Percentiles rank a stretch among this genome's conserved stretches.
These are phyloP conservation scores for Aurantiochytrium sp. DNA, from an alignment of 108 stramenopile genomes.

Conservation along the genomic window DNA sequence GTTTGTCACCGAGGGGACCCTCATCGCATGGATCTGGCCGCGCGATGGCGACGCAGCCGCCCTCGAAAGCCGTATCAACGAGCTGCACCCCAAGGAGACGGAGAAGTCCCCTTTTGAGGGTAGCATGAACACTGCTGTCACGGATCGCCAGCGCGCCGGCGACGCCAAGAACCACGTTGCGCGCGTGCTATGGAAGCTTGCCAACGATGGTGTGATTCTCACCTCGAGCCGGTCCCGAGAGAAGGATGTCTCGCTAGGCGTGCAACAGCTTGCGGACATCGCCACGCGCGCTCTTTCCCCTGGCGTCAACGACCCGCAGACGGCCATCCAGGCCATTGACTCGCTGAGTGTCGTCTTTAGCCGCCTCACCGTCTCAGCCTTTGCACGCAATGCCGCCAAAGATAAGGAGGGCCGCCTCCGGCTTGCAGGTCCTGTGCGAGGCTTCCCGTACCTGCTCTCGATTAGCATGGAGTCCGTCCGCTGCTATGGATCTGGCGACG, in stretches of 20 bases:
- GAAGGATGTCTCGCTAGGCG: neutral
- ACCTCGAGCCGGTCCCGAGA: neutral
- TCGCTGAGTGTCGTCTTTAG: neutral
- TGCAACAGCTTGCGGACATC: neutral
- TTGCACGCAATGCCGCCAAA: neutral
- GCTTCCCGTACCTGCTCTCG: neutral
- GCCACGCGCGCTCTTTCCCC: neutral
- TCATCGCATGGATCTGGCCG: neutral
- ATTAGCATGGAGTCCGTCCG: neutral
- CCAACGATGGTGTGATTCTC: neutral
- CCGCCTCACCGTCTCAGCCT: neutral
- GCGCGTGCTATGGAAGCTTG: neutral
- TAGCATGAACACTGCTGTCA: neutral
- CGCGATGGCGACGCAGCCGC: neutral
- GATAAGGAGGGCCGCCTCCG: neutral
- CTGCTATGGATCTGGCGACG: neutral
- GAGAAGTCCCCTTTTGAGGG: neutral
- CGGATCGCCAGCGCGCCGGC: neutral
- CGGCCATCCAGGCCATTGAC: neutral
- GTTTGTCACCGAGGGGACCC: neutral
- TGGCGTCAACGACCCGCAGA: constrained; percentile 1
- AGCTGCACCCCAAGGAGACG: neutral
- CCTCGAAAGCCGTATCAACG: neutral
- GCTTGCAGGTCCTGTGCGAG: neutral
- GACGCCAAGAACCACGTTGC: neutral